These are phyloP conservation scores for Salix exigua DNA, from an alignment of 345 rosid species.

Conservation along the genomic window DNA sequence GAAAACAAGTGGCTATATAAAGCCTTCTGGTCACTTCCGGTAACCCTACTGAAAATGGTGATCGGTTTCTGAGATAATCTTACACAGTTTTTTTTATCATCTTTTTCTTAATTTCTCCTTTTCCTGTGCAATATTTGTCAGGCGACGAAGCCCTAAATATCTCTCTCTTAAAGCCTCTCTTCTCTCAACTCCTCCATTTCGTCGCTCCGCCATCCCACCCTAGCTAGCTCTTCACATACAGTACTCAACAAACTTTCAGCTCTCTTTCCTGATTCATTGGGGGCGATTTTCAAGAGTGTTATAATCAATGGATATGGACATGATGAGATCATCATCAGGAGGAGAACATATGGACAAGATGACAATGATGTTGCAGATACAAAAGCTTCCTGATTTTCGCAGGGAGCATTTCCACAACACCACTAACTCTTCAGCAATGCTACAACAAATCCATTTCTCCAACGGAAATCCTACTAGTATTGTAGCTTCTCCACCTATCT, in stretches of 20 bases:
- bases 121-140: not conserved
- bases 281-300: not conserved
- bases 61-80: constrained; percentile 29
- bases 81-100: not conserved
- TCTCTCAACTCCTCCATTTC: constrained; percentile 18
- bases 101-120: not conserved
- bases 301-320: constrained; percentile 41
- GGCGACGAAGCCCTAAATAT: not conserved
- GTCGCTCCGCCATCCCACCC: not conserved
- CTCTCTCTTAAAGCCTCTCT: not conserved
- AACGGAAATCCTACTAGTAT: constrained; percentile 2
- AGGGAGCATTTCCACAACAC: constrained; percentile 20
- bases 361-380: constrained; percentile 66
- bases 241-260: not conserved
- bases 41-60: constrained; percentile 28
- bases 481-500: not conserved
- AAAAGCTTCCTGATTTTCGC: constrained; percentile 56
- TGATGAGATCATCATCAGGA: constrained; percentile 29
- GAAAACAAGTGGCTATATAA: constrained; percentile 47
- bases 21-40: constrained; percentile 18
- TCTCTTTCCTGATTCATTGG: constrained; percentile 1
- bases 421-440: not conserved
- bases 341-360: constrained; percentile 42
- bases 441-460: constrained; percentile 31
- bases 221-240: not conserved